A percentile compares a stretch with the other conserved stretches of the same genome.
phyloP scores from a whole-genome alignment of 768 basidiomycete genomes.

The Termitomyces sp. region DNA sequence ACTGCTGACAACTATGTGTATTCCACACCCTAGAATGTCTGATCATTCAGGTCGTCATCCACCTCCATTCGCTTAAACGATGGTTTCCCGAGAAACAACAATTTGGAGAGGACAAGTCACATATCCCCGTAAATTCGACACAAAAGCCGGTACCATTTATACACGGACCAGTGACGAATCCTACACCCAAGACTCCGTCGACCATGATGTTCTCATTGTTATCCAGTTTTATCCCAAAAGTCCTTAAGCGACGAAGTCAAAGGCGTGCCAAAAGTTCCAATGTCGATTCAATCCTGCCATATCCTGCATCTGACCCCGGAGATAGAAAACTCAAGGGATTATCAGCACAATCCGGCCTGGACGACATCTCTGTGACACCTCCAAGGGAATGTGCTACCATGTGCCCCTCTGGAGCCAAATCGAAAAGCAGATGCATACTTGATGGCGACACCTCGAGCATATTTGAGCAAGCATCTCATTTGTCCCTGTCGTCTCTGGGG shows the following conservation, averaged over 20 bases:
- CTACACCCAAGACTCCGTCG: not conserved
- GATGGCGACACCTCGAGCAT: too few relatives aligned
- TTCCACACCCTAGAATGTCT: not conserved
- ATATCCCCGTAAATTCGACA: not conserved
- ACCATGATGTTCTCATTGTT: not conserved
- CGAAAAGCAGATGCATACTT: not conserved
- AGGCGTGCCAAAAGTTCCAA: not conserved
- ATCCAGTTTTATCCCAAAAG: not conserved
- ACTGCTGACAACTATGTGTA: not conserved
- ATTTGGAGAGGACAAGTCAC: not conserved
- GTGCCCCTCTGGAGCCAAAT: not conserved
- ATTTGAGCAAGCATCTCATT: not conserved
- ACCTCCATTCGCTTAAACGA: not conserved
- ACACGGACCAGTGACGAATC: not conserved
- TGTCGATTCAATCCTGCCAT: not conserved
- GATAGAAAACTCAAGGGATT: not conserved
- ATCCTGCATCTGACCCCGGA: not conserved
- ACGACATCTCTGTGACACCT: not conserved
- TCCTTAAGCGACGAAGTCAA: not conserved
- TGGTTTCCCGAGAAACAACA: not conserved
- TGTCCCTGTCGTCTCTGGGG: not conserved
- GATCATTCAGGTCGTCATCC: not conserved
- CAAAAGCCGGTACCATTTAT: not conserved
- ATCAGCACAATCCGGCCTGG: not conserved
- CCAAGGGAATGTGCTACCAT: not conserved